These are phyloP conservation scores for Cladophialophora psammophila DNA, from an alignment of 2,329 filamentous ascomycete genomes.

Conservation along the genomic window DNA sequence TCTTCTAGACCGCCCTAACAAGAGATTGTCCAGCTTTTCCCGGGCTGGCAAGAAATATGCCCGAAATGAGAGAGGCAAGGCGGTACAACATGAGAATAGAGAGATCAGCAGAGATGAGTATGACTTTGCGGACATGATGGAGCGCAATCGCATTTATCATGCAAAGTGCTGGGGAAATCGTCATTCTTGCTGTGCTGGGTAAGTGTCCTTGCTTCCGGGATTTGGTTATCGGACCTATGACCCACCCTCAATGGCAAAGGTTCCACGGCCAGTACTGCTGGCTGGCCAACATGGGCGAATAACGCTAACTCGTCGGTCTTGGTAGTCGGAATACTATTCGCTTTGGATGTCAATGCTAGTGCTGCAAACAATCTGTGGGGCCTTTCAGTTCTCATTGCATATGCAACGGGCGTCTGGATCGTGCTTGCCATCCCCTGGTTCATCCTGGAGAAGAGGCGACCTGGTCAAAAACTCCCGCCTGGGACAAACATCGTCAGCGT, in stretches of 20 bases:
- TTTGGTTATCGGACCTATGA: neutral
- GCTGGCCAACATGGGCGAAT: neutral
- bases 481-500: constrained; percentile 60
- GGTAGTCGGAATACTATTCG: constrained; percentile 67
- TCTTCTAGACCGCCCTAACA: neutral
- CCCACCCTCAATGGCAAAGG: neutral
- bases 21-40: constrained; percentile 60
- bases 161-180: constrained; percentile 67
- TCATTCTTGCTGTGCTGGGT: constrained; percentile 67
- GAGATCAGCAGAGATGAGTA: constrained; percentile 66
- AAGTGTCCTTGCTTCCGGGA: neutral
- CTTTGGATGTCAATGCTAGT: constrained; percentile 65
- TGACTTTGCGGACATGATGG: constrained; percentile 66
- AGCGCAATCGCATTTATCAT: constrained; percentile 70
- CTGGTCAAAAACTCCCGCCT: constrained; percentile 61
- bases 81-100: constrained; percentile 58
- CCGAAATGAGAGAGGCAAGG: constrained; percentile 58
- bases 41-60: constrained; percentile 63
- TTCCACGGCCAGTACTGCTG: neutral
- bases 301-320: neutral
- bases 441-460: constrained; percentile 67
- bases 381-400: constrained; percentile 69
- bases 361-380: constrained; percentile 71
- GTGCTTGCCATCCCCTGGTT: constrained; percentile 72
- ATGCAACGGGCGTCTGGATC: constrained; percentile 70